phyloP scores from a whole-genome alignment of 2,329 filamentous ascomycete genomes.

The Apiospora malaysiana region DNA sequence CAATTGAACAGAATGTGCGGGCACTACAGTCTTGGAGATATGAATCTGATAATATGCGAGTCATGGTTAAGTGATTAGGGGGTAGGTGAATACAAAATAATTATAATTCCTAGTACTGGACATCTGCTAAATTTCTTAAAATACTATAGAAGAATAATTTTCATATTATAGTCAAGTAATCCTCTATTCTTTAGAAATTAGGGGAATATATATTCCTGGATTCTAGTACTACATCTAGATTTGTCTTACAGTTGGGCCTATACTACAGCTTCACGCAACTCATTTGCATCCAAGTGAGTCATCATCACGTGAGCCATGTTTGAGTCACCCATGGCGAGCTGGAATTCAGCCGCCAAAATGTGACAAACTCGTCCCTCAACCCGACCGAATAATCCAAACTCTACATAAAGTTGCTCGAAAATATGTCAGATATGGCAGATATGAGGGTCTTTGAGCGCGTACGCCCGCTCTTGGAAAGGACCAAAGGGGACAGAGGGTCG shows the following conservation, averaged over 20 bases:
- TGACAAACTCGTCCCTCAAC: neutral
- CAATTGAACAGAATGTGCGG: no score
- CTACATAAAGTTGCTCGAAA: neutral
- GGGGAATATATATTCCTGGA: no score
- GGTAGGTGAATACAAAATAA: no score
- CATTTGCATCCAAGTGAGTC: neutral
- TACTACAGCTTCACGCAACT: neutral
- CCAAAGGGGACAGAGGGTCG: slow-evolving; percentile 28
- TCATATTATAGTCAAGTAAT: no score
- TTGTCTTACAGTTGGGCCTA: neutral
- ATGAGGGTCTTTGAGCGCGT: neutral
- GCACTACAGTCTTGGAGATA: no score
- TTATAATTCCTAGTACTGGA: no score
- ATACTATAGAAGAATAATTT: no score
- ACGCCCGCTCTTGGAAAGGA: slow-evolving; percentile 1
- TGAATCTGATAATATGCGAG: no score
- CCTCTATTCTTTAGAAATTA: no score
- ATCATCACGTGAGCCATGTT: slow-evolving; percentile 2
- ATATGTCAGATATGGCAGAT: neutral
- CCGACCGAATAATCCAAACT: neutral
- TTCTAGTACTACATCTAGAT: no score
- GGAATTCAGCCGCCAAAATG: neutral
- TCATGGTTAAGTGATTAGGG: no score
- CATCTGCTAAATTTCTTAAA: no score
- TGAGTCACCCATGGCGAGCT: neutral